Conservation (phyloP, 163 green algal genomes). For the Smithsoniella earleae region DNA sequence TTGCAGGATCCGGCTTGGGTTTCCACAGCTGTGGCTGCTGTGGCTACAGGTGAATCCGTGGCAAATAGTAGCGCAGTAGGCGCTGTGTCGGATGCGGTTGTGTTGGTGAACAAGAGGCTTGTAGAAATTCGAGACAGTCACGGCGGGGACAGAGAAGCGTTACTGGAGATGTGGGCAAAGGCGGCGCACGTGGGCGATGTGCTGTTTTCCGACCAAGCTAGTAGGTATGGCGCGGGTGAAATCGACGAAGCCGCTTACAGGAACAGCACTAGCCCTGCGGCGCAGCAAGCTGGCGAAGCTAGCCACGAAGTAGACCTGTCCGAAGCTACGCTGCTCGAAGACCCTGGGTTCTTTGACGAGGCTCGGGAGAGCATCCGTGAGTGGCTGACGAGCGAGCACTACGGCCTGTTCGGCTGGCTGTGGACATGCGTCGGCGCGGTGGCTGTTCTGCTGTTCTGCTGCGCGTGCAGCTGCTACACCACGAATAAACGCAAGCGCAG, state of each 20-base stretch:
- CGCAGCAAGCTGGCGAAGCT: not conserved
- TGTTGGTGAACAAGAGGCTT: not conserved
- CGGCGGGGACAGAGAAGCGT: not conserved
- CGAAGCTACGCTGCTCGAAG: conserved; percentile 12
- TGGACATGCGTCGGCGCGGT: not conserved
- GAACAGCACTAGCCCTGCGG: not conserved
- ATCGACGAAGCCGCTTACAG: not conserved
- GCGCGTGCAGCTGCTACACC: not conserved
- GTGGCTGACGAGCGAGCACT: conserved; percentile 14
- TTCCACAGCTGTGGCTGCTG: not conserved
- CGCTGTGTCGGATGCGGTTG: conserved; percentile 6
- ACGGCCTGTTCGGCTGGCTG: not conserved
- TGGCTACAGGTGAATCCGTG: too few species aligned
- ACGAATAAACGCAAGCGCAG: too few species aligned
- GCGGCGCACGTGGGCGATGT: conserved; percentile 5
- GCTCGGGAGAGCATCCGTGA: not conserved
- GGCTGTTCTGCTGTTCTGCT: not conserved
- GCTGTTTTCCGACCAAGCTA: not conserved
- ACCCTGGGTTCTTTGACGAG: not conserved
- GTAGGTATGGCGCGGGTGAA: not conserved
- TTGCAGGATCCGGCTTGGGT: conserved; percentile 2
- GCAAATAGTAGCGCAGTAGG: too few species aligned
- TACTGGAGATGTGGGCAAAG: conserved; percentile 6
- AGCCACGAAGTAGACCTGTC: not conserved
- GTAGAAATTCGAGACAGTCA: not conserved